Evolutionary conservation across 768 basidiomycete species (phyloP), one percentile per base, ranked within the genome.

Genomic region (Lactarius evosmus): DNA sequence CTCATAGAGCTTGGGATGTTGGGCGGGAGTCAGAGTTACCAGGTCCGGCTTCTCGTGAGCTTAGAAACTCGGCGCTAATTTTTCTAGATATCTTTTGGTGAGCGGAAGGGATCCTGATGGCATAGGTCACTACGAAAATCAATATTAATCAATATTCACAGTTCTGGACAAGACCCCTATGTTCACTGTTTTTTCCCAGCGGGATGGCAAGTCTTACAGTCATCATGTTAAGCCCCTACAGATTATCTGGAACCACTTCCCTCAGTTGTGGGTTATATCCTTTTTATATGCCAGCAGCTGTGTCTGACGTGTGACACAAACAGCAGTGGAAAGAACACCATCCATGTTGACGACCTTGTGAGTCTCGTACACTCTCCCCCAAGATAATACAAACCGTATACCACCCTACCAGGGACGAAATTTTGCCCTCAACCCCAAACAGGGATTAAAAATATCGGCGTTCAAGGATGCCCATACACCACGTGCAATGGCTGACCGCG

Each of bases 161-260:
- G 92, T 94, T 0, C 79, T 94, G 27, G 94, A 96, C 78, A 89
- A 92, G 72, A 89, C 85, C 1, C 84, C 83, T 63, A 96, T 95
- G 93, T 95, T 94, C 74, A 88, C 86, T 5, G 89, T 95, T 2
- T 93, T 93, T 74, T 83, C 85, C 1, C 83, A 84, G 68, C 79
- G 86, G 32, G 85, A 91, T 59, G 86, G 82, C 4, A 85, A 91
- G 71, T 81, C 86, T 8, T 91, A 87, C 81, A 83, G 83, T 55
- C 93, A 94, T 71, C 86, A 85, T 40, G 91, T 93, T 36, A 93
- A 93, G 71, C 81, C 89, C 6, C 79, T 93, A 11, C 85, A 89
- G 69, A 90, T 94, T 53, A 89, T 95, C 56, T 95, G 92, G 92
- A 89, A 88, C 66, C 85, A 87, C 69, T 91, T 93, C 70, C 87